Evolutionary conservation across 768 basidiomycete genomes (phyloP), one percentile per base, ranked within the genome.

Genomic region (Hortiboletus flavorubellus): DNA sequence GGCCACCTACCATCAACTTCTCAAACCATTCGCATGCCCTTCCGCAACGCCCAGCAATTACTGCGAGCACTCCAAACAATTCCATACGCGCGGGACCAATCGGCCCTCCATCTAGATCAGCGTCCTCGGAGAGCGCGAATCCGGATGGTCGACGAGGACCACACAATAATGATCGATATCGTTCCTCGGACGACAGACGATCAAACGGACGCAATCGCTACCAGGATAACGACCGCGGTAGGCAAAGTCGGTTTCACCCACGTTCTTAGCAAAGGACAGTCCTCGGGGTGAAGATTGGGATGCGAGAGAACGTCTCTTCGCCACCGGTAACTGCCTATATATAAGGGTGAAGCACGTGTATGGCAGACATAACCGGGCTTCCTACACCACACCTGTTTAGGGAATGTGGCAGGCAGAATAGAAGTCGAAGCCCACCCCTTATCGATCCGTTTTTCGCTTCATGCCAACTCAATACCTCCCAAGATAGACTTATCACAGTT

Each of bases 141-240:
- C 51, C 38, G 8, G 67, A 69, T 26, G 44, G 61, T 21, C 65
- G 62, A 29, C 56, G 68, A 47, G 62, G 60, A 14, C 34, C 62
- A 26, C 53, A 69, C 15, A 33, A 21, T 47, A 51, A 39, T 15
- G 59, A 62, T 52, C 62, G 62, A 31, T 54, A 26, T 48, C 47
- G 48, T 54, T 35, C 33, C 30, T 2, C 57, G 4, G 68, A 70
- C 18, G 54, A 68, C 14, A 53, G 64, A 35, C 59, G 64, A 30
- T 42, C 58, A 16, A 51, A 35, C 2, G 46, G 43, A 43, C 23
- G 54, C 21, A 64, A 59, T 41, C 52, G 49, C n/a, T 41, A 50
- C 21, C 46, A 53, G 11, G 59, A 61, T 47, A 40, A 7, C 10
- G 46, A 58, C 43, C 46, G 46, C 29, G 37, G 53, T 30, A 60